phyloP scores from a whole-genome alignment of 768 basidiomycete genomes.

The Phlegmacium glaucopus region DNA sequence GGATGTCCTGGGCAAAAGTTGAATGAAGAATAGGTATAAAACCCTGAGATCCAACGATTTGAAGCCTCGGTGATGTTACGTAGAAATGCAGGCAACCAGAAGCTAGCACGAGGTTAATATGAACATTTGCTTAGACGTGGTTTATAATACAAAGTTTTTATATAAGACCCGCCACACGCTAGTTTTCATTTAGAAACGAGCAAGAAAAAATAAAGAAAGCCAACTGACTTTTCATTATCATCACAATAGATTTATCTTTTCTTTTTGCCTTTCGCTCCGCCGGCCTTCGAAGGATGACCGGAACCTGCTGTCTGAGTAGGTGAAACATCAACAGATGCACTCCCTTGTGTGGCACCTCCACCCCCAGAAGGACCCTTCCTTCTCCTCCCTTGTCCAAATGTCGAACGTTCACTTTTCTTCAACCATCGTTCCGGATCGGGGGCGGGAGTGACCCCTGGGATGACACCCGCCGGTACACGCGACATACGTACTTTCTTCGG shows the following conservation, averaged over 20 bases:
- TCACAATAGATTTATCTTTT: conserved; percentile 46
- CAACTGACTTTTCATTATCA: neutral
- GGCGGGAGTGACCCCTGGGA: conserved; percentile 74
- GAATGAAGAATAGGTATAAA: too few relatives aligned
- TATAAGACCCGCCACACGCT: conserved; percentile 1
- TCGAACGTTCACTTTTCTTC: conserved; percentile 79
- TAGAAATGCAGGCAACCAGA: conserved; percentile 6
- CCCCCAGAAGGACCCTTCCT: conserved; percentile 49
- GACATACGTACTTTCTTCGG: conserved; percentile 55
- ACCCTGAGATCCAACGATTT: too few relatives aligned
- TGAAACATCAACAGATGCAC: conserved; percentile 36
- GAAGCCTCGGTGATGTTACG: conserved; percentile 6
- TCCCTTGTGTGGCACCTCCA: conserved; percentile 70
- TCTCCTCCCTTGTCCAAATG: conserved; percentile 49
- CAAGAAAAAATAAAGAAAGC: neutral
- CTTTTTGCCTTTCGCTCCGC: conserved; percentile 62
- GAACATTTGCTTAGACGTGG: neutral
- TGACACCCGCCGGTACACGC: conserved; percentile 72
- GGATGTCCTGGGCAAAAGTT: too few relatives aligned
- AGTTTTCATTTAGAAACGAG: neutral
- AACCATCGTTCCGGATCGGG: conserved; percentile 88
- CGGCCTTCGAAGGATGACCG: conserved; percentile 32
- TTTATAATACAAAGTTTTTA: conserved; percentile 5
- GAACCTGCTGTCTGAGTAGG: conserved; percentile 20
- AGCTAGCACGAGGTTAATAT: conserved; percentile 11